phyloP scores from a whole-genome alignment of 441 rosid genomes.

The Theobroma grandiflorum region DNA sequence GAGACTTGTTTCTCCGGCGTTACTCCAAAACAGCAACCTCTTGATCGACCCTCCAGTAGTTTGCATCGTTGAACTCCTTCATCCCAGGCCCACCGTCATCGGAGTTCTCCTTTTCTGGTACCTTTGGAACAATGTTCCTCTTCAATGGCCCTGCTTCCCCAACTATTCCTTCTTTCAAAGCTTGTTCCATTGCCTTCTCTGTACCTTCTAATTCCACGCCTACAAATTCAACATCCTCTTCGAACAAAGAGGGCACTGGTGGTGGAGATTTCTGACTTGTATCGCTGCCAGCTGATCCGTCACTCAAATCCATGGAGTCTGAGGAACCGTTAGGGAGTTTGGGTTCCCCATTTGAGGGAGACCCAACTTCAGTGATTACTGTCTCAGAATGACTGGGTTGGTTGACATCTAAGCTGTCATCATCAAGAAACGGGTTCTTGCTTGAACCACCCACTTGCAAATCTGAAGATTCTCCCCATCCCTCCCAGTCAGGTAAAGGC shows the following conservation, averaged over 20 bases:
- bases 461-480: slow-evolving; percentile 75
- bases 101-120: slow-evolving; percentile 56
- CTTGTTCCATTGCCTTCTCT: slow-evolving; percentile 96
- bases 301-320: slow-evolving; percentile 44
- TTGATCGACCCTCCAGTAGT: slow-evolving; percentile 94
- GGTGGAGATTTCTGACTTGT: slow-evolving; percentile 58
- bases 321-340: slow-evolving; percentile 60
- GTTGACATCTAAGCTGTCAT: slow-evolving; percentile 47
- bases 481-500: slow-evolving; percentile 87
- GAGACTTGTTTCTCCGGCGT: slow-evolving; percentile 24
- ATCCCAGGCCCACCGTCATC: slow-evolving; percentile 64
- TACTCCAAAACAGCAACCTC: slow-evolving; percentile 86
- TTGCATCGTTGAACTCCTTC: slow-evolving; percentile 88
- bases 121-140: slow-evolving; percentile 54
- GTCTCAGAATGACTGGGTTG: slow-evolving; percentile 41
- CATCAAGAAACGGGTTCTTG: slow-evolving; percentile 71
- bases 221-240: slow-evolving; percentile 96
- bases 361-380: slow-evolving; percentile 42
- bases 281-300: slow-evolving; percentile 47
- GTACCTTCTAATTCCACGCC: slow-evolving; percentile 94
- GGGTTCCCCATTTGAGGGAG: slow-evolving; percentile 51
- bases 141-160: slow-evolving; percentile 95
- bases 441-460: slow-evolving; percentile 64
- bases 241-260: slow-evolving; percentile 70
- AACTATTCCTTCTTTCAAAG: slow-evolving; percentile 91